A percentile compares a stretch with the other conserved stretches of the same genome.
Evolutionary conservation across 2,329 filamentous ascomycete genomes (phyloP).

Genomic region (Penicillium sp.): DNA sequence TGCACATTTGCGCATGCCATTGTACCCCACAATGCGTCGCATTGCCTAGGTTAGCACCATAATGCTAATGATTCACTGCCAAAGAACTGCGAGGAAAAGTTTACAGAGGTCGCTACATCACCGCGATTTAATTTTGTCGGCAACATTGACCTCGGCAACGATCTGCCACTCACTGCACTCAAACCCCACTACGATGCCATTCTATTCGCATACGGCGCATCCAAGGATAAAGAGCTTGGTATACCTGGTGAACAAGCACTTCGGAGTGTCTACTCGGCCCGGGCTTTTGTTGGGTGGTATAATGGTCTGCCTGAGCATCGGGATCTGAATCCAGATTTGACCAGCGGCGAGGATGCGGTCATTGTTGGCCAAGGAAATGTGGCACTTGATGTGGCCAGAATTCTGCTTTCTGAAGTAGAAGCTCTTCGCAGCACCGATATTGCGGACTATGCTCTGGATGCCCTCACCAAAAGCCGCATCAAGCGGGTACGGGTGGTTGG

Average conservation of each 20-base stretch:
- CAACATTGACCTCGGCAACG: slow-evolving; percentile 71
- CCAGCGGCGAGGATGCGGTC: slow-evolving; percentile 71
- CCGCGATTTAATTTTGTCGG: slow-evolving; percentile 84
- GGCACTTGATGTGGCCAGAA: slow-evolving; percentile 84
- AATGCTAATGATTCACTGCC: background rate
- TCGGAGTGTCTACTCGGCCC: slow-evolving; percentile 73
- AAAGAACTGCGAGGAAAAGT: slow-evolving; percentile 91
- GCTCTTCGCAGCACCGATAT: slow-evolving; percentile 78
- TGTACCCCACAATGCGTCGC: background rate
- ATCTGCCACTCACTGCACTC: slow-evolving; percentile 62
- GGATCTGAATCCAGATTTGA: slow-evolving; percentile 65
- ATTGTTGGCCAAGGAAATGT: slow-evolving; percentile 95
- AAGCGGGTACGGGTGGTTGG: slow-evolving; percentile 82
- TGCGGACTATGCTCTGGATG: slow-evolving; percentile 71
- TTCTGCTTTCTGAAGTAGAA: slow-evolving; percentile 71
- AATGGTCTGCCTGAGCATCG: slow-evolving; percentile 86
- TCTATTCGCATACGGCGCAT: slow-evolving; percentile 86
- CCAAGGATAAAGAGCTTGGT: slow-evolving; percentile 69
- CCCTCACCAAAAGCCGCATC: slow-evolving; percentile 65
- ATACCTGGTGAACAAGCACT: slow-evolving; percentile 68
- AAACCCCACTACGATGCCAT: slow-evolving; percentile 85
- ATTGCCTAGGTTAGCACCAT: background rate
- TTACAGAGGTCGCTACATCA: slow-evolving; percentile 77
- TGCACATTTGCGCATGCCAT: background rate
- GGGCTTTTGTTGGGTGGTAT: slow-evolving; percentile 97